These are phyloP conservation scores for Puccinia polysora DNA, from an alignment of 1,284 basidiomycete genomes.

Conservation along the genomic window DNA sequence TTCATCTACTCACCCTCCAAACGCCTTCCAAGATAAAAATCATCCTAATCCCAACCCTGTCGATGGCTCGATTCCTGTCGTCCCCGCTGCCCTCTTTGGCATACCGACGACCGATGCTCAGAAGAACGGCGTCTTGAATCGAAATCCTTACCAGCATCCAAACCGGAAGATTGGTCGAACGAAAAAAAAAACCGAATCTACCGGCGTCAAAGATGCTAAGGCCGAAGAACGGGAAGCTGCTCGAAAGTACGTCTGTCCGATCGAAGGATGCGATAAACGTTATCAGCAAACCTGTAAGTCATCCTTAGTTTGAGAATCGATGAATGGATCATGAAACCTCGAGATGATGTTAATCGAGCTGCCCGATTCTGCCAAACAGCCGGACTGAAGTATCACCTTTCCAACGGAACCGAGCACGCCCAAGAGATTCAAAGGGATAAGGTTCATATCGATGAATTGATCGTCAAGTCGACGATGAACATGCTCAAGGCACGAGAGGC, in stretches of 20 bases:
- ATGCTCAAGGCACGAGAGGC: constrained; percentile 14
- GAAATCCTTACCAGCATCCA: too few relatives aligned
- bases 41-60: not conserved
- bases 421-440: constrained; percentile 12
- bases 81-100: not conserved
- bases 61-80: not conserved
- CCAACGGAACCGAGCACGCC: constrained; percentile 31
- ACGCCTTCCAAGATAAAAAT: not conserved
- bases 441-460: constrained; percentile 27
- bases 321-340: not conserved
- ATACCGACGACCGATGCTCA: not conserved
- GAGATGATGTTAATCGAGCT: not conserved
- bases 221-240: constrained; percentile 25
- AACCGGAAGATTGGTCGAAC: not conserved
- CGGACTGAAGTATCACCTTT: constrained; percentile 39
- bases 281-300: constrained; percentile 38
- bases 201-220: not conserved
- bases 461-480: constrained; percentile 23
- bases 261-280: constrained; percentile 25
- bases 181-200: not conserved
- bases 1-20: not conserved
- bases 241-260: constrained; percentile 33
- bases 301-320: not conserved
- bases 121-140: not conserved
- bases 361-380: not conserved